Evolutionary conservation across 257 asterid species (phyloP).

Genomic region (Orobanche coerulescens): DNA sequence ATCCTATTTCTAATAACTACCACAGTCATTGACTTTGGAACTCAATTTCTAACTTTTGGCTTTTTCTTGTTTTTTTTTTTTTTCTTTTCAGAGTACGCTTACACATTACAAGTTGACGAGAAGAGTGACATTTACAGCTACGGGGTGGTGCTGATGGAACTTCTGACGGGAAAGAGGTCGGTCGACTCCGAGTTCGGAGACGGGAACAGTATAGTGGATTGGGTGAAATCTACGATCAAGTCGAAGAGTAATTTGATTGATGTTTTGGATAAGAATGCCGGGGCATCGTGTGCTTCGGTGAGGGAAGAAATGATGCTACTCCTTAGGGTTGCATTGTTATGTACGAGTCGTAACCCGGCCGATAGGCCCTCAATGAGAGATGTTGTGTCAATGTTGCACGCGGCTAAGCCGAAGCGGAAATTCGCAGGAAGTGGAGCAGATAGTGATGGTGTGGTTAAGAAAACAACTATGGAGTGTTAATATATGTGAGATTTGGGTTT

Average conservation of each 20-base stretch:
- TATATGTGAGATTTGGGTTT: constrained; percentile 17
- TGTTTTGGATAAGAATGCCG: constrained; percentile 58
- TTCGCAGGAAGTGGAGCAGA: constrained; percentile 25
- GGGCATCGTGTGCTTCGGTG: constrained; percentile 55
- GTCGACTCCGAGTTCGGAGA: constrained; percentile 83
- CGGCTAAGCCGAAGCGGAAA: constrained; percentile 71
- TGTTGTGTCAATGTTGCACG: constrained; percentile 77
- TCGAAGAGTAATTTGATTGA: constrained; percentile 21
- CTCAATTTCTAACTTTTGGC: background rate
- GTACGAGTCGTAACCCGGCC: constrained; percentile 76
- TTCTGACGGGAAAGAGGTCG: constrained; percentile 67
- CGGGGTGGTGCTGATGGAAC: constrained; percentile 80
- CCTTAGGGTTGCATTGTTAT: constrained; percentile 72
- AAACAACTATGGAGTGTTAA: constrained; percentile 39
- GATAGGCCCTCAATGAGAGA: constrained; percentile 95
- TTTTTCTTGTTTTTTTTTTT: background rate
- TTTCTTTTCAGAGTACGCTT: constrained; percentile 61
- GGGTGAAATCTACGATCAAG: constrained; percentile 62
- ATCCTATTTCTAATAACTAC: background rate
- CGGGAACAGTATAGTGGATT: constrained; percentile 77
- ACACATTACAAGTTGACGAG: constrained; percentile 87
- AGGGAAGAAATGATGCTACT: constrained; percentile 83
- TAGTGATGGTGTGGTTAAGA: constrained; percentile 20
- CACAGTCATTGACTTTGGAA: background rate
- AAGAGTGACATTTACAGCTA: constrained; percentile 93